Evolutionary conservation across 306 rosid species (phyloP).

Genomic region (Quercus cerris): DNA sequence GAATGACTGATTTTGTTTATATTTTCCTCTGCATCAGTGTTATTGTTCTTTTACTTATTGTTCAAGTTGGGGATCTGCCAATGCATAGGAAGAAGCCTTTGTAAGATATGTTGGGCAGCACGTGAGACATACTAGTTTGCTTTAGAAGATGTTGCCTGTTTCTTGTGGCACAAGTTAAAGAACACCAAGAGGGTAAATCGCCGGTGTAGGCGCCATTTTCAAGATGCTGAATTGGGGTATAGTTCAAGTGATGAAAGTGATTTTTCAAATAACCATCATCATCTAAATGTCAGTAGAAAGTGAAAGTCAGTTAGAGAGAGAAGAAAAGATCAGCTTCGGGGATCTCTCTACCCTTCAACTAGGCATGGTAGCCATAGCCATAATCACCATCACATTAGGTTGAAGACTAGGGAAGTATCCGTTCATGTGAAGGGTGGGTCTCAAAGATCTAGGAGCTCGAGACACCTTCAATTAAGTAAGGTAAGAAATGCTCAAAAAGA

Average conservation of each 20-base stretch:
- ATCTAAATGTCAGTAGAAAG: constrained; percentile 13
- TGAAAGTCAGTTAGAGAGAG: constrained; percentile 13
- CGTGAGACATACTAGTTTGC: constrained; percentile 29
- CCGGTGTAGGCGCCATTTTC: constrained; percentile 9
- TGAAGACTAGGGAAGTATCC: constrained; percentile 12
- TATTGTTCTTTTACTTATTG: no score
- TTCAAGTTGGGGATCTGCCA: no score
- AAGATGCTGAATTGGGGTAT: constrained; percentile 38
- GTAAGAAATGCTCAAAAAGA: neutral
- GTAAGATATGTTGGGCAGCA: no score
- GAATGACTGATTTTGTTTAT: no score
- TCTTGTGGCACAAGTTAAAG: constrained; percentile 41
- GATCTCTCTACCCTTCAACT: neutral
- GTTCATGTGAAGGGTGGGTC: constrained; percentile 5
- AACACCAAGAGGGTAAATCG: constrained; percentile 39
- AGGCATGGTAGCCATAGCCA: neutral
- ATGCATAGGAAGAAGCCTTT: no score
- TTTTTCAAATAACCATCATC: neutral
- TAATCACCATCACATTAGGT: neutral
- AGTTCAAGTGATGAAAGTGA: constrained; percentile 29
- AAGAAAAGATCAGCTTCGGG: constrained; percentile 4
- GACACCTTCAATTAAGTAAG: neutral
- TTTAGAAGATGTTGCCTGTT: constrained; percentile 28
- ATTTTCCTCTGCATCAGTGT: no score
- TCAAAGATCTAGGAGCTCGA: constrained; percentile 11